These are phyloP conservation scores for Stenocarpella maydis DNA, from an alignment of 2,329 filamentous ascomycete genomes.

Conservation along the genomic window DNA sequence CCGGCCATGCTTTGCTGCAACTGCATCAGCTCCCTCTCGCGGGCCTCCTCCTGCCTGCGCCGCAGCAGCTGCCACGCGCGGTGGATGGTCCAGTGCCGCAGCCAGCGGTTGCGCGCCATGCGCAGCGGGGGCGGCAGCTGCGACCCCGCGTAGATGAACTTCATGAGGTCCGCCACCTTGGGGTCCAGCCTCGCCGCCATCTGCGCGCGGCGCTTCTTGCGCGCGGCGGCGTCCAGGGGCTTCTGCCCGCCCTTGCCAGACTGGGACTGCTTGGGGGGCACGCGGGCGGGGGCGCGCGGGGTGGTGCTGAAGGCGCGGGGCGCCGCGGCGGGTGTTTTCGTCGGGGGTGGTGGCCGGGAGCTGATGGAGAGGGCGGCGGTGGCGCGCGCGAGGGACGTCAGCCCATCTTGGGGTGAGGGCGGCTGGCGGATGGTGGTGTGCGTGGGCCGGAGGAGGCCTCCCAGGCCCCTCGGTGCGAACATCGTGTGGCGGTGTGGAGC, in stretches of 20 bases:
- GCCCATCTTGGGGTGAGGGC: background rate
- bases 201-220: conserved; percentile 35
- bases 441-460: conserved; percentile 28
- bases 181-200: conserved; percentile 41
- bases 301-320: conserved; percentile 32
- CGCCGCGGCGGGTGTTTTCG: background rate
- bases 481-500: background rate
- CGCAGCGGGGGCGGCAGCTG: conserved; percentile 72
- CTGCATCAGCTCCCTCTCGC: conserved; percentile 76
- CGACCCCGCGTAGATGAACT: conserved; percentile 44
- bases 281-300: conserved; percentile 38
- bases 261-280: conserved; percentile 62
- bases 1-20: conserved; percentile 83
- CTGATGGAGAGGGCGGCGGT: conserved; percentile 4
- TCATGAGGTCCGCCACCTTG: conserved; percentile 45
- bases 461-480: conserved; percentile 20
- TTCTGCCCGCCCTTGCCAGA: conserved; percentile 36
- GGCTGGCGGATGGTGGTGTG: conserved; percentile 13
- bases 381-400: background rate
- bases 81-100: conserved; percentile 99
- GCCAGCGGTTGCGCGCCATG: conserved; percentile 84
- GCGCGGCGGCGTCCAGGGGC: conserved; percentile 24
- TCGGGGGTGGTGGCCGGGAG: background rate
- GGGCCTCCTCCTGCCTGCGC: conserved; percentile 69
- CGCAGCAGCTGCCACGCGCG: conserved; percentile 89